Conservation (phyloP, 2,329 filamentous ascomycete genomes). For the Colletotrichum acutatum region DNA sequence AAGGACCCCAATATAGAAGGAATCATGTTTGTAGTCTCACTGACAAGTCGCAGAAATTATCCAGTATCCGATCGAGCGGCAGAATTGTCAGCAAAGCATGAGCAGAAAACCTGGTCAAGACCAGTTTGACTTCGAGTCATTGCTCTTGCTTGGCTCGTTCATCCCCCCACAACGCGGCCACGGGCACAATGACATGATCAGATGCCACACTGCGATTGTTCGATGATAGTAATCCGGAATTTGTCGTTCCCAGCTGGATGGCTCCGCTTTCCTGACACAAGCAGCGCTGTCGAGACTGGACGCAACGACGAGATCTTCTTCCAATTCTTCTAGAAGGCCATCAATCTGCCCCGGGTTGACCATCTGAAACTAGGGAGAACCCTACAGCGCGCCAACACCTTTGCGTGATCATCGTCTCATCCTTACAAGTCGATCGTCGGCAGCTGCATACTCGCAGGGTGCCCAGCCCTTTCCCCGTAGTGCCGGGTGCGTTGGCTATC, state of each 20-base stretch:
- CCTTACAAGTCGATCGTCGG: conserved; percentile 20
- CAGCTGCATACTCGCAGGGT: neutral
- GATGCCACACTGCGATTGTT: conserved; percentile 10
- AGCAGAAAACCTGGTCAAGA: neutral
- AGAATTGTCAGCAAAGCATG: neutral
- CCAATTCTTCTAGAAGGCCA: conserved; percentile 16
- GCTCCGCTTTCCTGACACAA: conserved; percentile 26
- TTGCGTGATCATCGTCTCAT: conserved; percentile 30
- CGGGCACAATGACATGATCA: neutral
- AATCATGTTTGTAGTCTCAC: neutral
- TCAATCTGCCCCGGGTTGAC: conserved; percentile 2
- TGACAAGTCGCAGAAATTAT: neutral
- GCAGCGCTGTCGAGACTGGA: neutral
- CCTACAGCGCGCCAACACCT: neutral
- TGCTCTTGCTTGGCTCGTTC: neutral
- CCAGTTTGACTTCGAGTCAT: conserved; percentile 19
- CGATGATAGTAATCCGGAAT: neutral
- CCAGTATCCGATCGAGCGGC: neutral
- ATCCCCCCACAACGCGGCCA: neutral
- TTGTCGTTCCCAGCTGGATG: conserved; percentile 6
- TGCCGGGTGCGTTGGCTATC: neutral
- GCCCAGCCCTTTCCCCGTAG: neutral
- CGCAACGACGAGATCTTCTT: neutral
- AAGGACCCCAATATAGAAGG: no score
- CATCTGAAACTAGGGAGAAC: neutral